Conservation (phyloP, 768 basidiomycete genomes). For the Vishniacozyma victoriae region DNA sequence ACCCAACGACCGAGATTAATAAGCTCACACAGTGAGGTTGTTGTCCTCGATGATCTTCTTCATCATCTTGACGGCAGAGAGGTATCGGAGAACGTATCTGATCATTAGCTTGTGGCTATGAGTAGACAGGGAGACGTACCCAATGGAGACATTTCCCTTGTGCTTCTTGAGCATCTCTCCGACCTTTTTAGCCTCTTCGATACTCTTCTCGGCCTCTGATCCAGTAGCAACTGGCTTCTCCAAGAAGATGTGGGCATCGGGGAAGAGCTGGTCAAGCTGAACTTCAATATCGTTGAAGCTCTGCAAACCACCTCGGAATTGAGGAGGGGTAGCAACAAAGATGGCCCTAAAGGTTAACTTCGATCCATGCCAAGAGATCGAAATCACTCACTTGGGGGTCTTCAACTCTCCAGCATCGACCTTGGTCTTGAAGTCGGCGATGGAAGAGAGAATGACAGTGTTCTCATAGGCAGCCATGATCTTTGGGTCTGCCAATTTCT, state of each 20-base stretch:
- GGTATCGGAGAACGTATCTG: slow-evolving; percentile 78
- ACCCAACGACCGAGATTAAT: background rate
- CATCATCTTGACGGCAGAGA: slow-evolving; percentile 89
- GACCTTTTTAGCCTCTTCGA: slow-evolving; percentile 61
- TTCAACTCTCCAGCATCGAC: slow-evolving; percentile 15
- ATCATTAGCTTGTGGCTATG: background rate
- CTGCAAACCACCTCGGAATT: slow-evolving; percentile 71
- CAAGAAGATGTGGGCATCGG: slow-evolving; percentile 76
- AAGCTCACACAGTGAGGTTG: slow-evolving; percentile 63
- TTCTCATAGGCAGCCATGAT: slow-evolving; percentile 80
- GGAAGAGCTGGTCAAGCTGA: slow-evolving; percentile 77
- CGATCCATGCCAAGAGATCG: background rate
- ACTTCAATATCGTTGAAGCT: slow-evolving; percentile 74
- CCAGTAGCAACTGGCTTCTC: slow-evolving; percentile 90
- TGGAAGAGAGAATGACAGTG: slow-evolving; percentile 49
- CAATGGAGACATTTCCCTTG: slow-evolving; percentile 71
- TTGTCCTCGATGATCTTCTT: slow-evolving; percentile 90
- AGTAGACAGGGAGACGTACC: slow-evolving; percentile 41
- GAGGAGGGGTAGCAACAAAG: slow-evolving; percentile 82
- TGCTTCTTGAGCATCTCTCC: slow-evolving; percentile 62
- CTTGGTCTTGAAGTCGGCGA: slow-evolving; percentile 13
- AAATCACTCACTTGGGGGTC: slow-evolving; percentile 24
- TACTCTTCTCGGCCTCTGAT: slow-evolving; percentile 46
- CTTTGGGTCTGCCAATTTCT: slow-evolving; percentile 74
- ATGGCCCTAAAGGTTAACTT: slow-evolving; percentile 57